Conservation (phyloP, 179 eudicot genomes). For the Patellifolia procumbens region DNA sequence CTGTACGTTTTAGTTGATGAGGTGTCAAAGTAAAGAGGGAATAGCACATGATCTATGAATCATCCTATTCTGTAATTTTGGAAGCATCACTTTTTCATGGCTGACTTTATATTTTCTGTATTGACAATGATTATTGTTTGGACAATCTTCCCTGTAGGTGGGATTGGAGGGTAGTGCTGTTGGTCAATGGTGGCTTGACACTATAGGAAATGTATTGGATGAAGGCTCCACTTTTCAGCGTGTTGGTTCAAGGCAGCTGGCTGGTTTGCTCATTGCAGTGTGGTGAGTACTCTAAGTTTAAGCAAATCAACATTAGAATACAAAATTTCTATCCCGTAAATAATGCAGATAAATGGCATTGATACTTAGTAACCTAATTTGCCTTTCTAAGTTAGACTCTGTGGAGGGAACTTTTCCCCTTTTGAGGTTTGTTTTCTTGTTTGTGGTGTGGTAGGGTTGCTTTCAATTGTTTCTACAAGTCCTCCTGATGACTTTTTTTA, state of each 20-base stretch:
- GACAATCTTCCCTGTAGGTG: slow-evolving; percentile 46
- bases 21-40: background rate
- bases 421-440: too few species aligned
- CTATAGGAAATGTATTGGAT: slow-evolving; percentile 75
- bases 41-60: background rate
- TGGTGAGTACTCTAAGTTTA: slow-evolving; percentile 59
- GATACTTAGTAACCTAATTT: background rate
- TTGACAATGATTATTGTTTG: slow-evolving; percentile 5
- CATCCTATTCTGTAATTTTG: background rate
- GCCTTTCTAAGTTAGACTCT: background rate
- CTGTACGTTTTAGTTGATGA: background rate
- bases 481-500: background rate
- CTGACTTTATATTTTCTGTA: background rate
- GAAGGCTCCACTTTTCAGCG: slow-evolving; percentile 88
- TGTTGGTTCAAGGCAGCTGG: slow-evolving; percentile 95
- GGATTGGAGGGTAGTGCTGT: slow-evolving; percentile 96
- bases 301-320: background rate
- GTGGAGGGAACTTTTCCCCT: background rate
- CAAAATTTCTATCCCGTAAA: background rate
- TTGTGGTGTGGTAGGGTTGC: background rate
- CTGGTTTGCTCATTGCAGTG: slow-evolving; percentile 84
- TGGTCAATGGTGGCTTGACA: slow-evolving; percentile 98
- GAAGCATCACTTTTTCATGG: slow-evolving; percentile 2
- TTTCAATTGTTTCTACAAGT: background rate
- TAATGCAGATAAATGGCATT: background rate